These are phyloP conservation scores for Neocucurbitaria cava DNA, from an alignment of 2,329 filamentous ascomycete genomes.

Conservation along the genomic window DNA sequence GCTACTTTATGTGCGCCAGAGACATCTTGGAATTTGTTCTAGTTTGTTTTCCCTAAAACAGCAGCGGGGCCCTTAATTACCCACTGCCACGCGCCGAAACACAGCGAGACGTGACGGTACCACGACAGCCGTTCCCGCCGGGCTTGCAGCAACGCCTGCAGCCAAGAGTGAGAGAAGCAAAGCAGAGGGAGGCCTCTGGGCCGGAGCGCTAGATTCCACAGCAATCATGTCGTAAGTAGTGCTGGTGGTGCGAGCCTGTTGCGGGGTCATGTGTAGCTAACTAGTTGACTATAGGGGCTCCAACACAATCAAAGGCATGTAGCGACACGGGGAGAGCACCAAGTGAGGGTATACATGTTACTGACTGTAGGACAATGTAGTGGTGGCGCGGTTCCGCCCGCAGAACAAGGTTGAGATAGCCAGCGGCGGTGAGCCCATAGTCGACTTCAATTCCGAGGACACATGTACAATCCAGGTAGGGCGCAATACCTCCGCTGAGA, in stretches of 20 bases:
- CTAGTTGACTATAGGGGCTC: conserved; percentile 43
- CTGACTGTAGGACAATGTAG: conserved; percentile 55
- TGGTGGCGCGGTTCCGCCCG: conserved; percentile 96
- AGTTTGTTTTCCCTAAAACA: conserved; percentile 39
- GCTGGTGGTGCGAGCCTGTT: conserved; percentile 3
- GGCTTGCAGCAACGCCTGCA: conserved; percentile 32
- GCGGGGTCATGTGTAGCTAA: conserved; percentile 50
- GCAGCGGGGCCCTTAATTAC: conserved; percentile 41
- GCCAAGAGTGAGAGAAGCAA: conserved; percentile 26
- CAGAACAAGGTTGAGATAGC: conserved; percentile 94
- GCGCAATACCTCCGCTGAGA: neutral
- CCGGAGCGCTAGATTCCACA: conserved; percentile 36
- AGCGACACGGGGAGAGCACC: neutral
- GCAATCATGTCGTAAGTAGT: conserved; percentile 50
- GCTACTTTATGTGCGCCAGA: conserved; percentile 3
- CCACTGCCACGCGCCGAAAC: conserved; percentile 41
- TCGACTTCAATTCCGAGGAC: conserved; percentile 85
- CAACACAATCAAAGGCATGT: conserved; percentile 57
- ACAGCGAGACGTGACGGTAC: conserved; percentile 35
- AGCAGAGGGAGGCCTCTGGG: conserved; percentile 44
- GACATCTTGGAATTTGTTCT: conserved; percentile 7
- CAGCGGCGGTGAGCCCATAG: conserved; percentile 90
- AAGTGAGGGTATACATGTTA: conserved; percentile 2
- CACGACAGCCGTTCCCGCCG: conserved; percentile 36
- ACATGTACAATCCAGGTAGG: conserved; percentile 85